Evolutionary conservation across 192 early-diverging fungal genomes (phyloP).

Genomic region (Phycomyces blakesleeanus): DNA sequence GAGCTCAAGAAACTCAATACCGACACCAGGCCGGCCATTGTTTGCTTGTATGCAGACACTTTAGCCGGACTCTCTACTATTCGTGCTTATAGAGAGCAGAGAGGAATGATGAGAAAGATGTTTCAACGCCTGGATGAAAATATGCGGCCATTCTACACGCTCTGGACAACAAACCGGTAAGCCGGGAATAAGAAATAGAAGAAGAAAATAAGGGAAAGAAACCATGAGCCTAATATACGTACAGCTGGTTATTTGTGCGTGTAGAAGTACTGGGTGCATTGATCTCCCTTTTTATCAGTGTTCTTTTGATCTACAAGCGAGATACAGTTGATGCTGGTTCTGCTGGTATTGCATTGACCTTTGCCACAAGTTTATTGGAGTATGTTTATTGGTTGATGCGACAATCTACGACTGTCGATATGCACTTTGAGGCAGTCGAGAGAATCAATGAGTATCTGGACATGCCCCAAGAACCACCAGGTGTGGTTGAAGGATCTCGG

Average conservation of each 20-base stretch:
- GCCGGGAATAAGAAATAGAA: no score
- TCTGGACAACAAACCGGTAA: conserved; percentile 76
- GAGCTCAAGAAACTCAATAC: conserved; percentile 79
- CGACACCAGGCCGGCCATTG: conserved; percentile 67
- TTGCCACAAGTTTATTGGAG: conserved; percentile 74
- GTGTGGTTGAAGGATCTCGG: conserved; percentile 43
- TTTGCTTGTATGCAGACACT: conserved; percentile 59
- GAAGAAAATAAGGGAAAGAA: no score
- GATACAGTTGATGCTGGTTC: conserved; percentile 69
- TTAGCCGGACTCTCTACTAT: conserved; percentile 65
- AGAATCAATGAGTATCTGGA: conserved; percentile 75
- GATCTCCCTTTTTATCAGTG: conserved; percentile 36
- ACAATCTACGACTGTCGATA: conserved; percentile 74
- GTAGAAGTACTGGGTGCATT: conserved; percentile 25
- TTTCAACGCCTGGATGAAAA: conserved; percentile 60
- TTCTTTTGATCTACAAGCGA: conserved; percentile 56
- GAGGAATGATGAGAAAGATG: conserved; percentile 57
- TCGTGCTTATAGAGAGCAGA: conserved; percentile 72
- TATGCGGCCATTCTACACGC: conserved; percentile 76
- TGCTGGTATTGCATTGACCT: conserved; percentile 77
- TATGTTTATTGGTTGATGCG: conserved; percentile 75
- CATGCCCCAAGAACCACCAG: conserved; percentile 73
- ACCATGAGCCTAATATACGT: background rate
- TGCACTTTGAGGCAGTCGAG: conserved; percentile 82
- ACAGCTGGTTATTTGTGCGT: conserved; percentile 27